phyloP scores from a whole-genome alignment of 176 grass and related monocot genomes.

The Hyparrhenia diplandra region DNA sequence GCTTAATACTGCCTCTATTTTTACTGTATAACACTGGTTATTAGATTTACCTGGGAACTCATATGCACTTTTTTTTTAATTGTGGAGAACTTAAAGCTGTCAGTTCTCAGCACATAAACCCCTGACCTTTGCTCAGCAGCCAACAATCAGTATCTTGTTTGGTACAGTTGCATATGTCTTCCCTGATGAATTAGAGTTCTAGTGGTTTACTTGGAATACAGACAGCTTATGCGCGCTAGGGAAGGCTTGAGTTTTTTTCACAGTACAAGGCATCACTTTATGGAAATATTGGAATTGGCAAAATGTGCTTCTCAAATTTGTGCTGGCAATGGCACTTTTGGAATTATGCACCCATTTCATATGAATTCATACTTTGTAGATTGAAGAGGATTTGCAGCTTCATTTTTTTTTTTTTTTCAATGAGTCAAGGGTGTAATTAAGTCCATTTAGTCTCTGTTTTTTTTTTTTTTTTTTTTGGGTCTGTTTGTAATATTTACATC shows the following conservation, averaged over 20 bases:
- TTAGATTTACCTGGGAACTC: not conserved
- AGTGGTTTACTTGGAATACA: not conserved
- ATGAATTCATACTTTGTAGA: not conserved
- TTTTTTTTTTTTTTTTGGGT: too few relatives aligned
- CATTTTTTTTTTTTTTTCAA: not conserved
- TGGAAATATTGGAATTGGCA: not conserved
- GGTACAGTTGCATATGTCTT: not conserved
- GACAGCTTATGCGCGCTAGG: not conserved
- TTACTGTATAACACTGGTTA: not conserved
- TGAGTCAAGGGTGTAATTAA: not conserved
- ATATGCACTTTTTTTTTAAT: not conserved
- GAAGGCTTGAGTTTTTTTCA: not conserved
- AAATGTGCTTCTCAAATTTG: not conserved
- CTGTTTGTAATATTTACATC: not conserved
- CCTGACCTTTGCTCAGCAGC: not conserved
- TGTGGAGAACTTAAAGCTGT: not conserved
- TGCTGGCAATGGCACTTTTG: not conserved
- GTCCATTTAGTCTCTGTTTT: not conserved
- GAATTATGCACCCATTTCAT: not conserved
- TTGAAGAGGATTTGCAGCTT: not conserved
- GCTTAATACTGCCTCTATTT: not conserved
- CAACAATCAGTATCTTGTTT: not conserved
- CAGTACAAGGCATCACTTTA: not conserved
- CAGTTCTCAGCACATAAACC: not conserved
- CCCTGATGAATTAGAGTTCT: not conserved